Evolutionary conservation across 2,329 filamentous ascomycete species (phyloP).

Genomic region (Cytospora leucostoma): DNA sequence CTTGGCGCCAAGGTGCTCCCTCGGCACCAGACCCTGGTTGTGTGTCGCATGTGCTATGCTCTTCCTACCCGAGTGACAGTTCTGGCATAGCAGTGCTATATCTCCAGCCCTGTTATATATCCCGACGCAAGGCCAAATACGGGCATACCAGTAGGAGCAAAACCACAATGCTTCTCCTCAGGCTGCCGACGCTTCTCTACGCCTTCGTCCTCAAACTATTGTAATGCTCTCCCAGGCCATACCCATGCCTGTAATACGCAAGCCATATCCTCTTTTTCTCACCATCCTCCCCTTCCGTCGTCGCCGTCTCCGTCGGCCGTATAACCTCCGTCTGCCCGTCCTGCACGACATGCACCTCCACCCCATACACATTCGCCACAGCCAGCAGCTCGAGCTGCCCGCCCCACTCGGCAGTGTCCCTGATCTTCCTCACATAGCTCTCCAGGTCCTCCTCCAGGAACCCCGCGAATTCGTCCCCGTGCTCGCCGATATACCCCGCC

Average conservation of each 20-base stretch:
- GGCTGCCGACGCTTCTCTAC: constrained; percentile 16
- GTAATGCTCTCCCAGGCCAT: constrained; percentile 95
- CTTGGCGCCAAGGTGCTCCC: background rate
- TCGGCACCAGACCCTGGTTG: background rate
- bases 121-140: background rate
- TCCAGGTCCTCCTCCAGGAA: constrained; percentile 83
- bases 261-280: constrained; percentile 72
- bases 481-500: constrained; percentile 72
- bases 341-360: constrained; percentile 83
- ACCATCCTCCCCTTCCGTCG: constrained; percentile 41
- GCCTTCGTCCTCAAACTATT: constrained; percentile 71
- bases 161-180: background rate
- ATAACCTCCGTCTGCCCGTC: constrained; percentile 81
- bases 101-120: background rate
- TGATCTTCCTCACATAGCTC: constrained; percentile 72
- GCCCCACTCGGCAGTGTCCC: constrained; percentile 92
- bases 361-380: constrained; percentile 75
- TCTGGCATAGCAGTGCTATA: background rate
- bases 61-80: background rate
- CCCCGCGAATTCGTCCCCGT: constrained; percentile 79
- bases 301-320: constrained; percentile 45
- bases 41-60: background rate
- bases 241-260: constrained; percentile 92
- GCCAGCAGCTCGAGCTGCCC: constrained; percentile 89
- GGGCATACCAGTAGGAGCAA: background rate